Conservation (phyloP, 2,329 filamentous ascomycete genomes). For the Cordyceps fumosorosea region DNA sequence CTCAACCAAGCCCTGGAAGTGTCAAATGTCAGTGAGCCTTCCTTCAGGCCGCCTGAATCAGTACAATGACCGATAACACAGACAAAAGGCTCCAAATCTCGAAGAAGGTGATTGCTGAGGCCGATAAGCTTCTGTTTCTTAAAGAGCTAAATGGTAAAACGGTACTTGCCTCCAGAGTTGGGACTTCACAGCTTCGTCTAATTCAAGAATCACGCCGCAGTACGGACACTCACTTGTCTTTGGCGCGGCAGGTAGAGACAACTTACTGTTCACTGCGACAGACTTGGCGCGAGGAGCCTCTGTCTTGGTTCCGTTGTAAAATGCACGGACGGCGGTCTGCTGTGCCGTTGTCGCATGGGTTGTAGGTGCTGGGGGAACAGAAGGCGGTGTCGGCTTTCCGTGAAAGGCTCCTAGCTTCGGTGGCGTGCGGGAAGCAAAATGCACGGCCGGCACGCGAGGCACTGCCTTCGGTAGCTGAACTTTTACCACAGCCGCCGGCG, state of each 20-base stretch:
- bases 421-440: no score
- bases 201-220: constrained; percentile 18
- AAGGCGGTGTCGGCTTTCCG: no score
- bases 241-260: constrained; percentile 18
- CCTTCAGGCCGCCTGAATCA: constrained; percentile 10
- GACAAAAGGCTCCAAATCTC: constrained; percentile 18
- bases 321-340: constrained; percentile 19
- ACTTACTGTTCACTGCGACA: constrained; percentile 18
- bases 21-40: constrained; percentile 17
- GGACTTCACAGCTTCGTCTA: no score
- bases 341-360: constrained; percentile 19
- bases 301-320: constrained; percentile 16
- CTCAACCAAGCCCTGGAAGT: constrained; percentile 18
- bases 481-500: no score
- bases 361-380: constrained; percentile 13
- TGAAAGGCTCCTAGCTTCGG: no score
- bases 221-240: constrained; percentile 16
- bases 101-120: constrained; percentile 16
- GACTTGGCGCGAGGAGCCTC: constrained; percentile 19
- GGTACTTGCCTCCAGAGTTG: no score
- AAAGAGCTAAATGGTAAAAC: no score
- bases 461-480: no score
- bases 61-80: no score
- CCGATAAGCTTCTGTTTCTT: no score
- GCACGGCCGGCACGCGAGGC: constrained; percentile 13